Conservation (phyloP, 2,329 filamentous ascomycete species). For the Aspergillus puulaauensis region DNA sequence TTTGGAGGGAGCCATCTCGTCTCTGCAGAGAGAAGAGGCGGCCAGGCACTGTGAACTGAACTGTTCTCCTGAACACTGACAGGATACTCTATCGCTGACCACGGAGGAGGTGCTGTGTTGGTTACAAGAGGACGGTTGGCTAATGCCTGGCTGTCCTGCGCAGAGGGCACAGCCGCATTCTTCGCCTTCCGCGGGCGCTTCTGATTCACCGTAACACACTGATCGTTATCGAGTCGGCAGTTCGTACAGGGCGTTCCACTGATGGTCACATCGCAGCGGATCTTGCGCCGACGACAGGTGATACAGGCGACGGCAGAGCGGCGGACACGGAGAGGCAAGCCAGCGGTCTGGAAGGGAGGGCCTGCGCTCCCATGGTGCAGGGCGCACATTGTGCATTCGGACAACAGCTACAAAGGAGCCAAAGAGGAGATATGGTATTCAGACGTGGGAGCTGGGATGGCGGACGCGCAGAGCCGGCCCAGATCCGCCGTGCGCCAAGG, state of each 20-base stretch:
- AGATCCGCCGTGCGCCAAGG: not conserved
- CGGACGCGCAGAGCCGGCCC: not conserved
- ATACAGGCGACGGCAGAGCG: not conserved
- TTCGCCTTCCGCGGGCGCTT: not conserved
- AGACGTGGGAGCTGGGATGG: too few species aligned
- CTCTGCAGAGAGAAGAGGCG: not conserved
- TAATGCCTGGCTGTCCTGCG: not conserved
- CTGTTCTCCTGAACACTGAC: not conserved
- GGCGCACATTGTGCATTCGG: not conserved
- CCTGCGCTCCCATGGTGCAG: not conserved
- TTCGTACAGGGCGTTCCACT: not conserved
- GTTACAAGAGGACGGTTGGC: not conserved
- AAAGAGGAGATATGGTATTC: too few species aligned
- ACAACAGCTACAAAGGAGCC: not conserved
- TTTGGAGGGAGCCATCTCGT: not conserved
- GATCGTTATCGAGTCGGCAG: not conserved
- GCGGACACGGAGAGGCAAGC: not conserved
- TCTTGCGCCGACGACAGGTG: not conserved
- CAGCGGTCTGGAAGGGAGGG: not conserved
- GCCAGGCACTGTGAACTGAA: not conserved
- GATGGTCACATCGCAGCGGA: not conserved
- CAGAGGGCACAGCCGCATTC: too few species aligned
- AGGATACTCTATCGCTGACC: not conserved
- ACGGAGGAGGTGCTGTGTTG: not conserved
- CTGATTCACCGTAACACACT: not conserved